Base-by-base conservation (phyloP, 257 asterid genomes). In the Voacanga thouarsii region DNA sequence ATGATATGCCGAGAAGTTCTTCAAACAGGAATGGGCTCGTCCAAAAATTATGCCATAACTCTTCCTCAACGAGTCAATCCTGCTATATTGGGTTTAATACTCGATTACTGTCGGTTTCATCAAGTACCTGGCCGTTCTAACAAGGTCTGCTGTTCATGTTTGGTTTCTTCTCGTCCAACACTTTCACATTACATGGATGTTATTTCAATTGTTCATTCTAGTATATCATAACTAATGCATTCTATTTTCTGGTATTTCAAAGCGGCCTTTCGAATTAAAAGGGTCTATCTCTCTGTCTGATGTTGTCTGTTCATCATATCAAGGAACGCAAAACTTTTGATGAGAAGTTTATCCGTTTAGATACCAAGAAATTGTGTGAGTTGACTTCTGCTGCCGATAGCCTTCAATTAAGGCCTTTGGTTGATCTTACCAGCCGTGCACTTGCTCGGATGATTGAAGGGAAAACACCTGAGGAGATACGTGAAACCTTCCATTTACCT, bases 381-480 rank as follows among this genome's bases (percentile, higher is more conserved):
- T 81, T 86, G 78, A 83, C 87, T 47, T 83, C 89, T 77, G 87
- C 89, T 86, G 89, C 89, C 77, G 87, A 86, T 79, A 86, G 89
- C 61, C 87, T 86, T 61, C 89, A 86, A 53, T 72, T 86, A 66
- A 83, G 84, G 80, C 87, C 87, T 77, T 79, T 86, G 78, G 87
- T 81, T 61, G 89, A 86, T 75, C 89, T 86, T 68, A 86, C 89
- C 19, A 81, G 89, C 70, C 89, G 89, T 71, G 89, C 87, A 41
- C 83, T 86, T 56, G 89, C 89, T 74, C 84, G 89, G 69, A 82
- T 86, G 79, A 86, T 86, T 71, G 89, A 86, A 83, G 89, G 89
- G 33, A 86, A 86, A 81, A 79, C 86, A 74, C 89, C 89, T 1
- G 89, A 83, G 76, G 89, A 86, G 80, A 83, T 83, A 41, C 87